A percentile compares a stretch with the other conserved stretches of the same genome.
phyloP scores from a whole-genome alignment of 2,329 filamentous ascomycete genomes.

The Xylariomycetidae sp. region DNA sequence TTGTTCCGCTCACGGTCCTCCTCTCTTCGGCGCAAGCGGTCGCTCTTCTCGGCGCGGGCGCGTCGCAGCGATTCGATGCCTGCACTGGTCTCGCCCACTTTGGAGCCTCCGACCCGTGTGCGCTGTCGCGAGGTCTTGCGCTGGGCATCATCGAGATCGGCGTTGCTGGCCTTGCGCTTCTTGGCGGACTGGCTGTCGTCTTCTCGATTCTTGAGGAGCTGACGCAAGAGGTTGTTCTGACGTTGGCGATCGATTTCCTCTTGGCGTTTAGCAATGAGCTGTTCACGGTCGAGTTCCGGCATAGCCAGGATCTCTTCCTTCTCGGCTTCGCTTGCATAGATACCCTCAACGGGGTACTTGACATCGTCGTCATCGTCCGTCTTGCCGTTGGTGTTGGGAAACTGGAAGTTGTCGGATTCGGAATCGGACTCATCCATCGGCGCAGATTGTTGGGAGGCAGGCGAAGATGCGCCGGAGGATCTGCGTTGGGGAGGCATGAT shows the following conservation, averaged over 20 bases:
- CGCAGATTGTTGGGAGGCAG: slow-evolving; percentile 70
- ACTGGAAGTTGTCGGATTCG: slow-evolving; percentile 56
- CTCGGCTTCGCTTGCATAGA: slow-evolving; percentile 68
- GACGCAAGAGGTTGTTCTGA: slow-evolving; percentile 76
- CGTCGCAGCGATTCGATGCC: slow-evolving; percentile 66
- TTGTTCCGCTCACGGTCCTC: slow-evolving; percentile 54
- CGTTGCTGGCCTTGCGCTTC: slow-evolving; percentile 72
- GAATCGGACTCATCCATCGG: slow-evolving; percentile 88
- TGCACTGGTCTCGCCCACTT: slow-evolving; percentile 61
- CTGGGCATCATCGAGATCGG: slow-evolving; percentile 71
- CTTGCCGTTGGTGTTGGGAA: slow-evolving; percentile 21
- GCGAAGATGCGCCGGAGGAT: slow-evolving; percentile 58
- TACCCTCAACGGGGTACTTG: slow-evolving; percentile 80
- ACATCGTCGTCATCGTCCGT: slow-evolving; percentile 45
- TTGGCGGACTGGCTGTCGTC: slow-evolving; percentile 56
- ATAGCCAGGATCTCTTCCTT: slow-evolving; percentile 76
- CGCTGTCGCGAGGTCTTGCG: slow-evolving; percentile 70
- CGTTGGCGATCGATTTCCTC: slow-evolving; percentile 75
- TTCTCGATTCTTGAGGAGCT: slow-evolving; percentile 61
- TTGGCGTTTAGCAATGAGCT: slow-evolving; percentile 80
- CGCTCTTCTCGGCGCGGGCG: slow-evolving; percentile 58
- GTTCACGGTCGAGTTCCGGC: slow-evolving; percentile 86
- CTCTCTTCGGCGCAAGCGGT: slow-evolving; percentile 56
- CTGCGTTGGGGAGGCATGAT: slow-evolving; percentile 34
- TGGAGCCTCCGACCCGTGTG: slow-evolving; percentile 59